These are phyloP conservation scores for Ophiostoma perfectum DNA, from an alignment of 2,329 filamentous ascomycete species.

Conservation along the genomic window DNA sequence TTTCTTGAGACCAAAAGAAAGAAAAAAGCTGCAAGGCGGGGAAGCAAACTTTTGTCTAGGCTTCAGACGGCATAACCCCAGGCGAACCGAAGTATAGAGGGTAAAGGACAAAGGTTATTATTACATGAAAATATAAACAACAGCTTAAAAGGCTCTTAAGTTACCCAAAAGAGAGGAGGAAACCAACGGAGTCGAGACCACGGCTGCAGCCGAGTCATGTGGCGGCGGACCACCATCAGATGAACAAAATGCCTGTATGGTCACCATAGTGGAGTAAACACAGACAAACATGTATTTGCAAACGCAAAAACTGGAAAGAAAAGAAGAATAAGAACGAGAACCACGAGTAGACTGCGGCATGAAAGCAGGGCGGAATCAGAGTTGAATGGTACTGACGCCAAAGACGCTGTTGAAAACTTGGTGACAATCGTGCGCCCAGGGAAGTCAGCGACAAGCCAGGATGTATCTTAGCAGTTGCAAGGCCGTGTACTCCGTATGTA, in stretches of 20 bases:
- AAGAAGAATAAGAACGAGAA: neutral
- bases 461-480: neutral
- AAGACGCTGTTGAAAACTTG: no score
- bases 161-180: neutral
- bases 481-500: neutral
- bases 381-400: neutral
- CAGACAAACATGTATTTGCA: neutral
- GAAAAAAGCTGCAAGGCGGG: no score
- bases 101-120: neutral
- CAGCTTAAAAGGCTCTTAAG: neutral
- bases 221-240: neutral
- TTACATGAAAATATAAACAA: no score
- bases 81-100: no score
- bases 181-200: neutral
- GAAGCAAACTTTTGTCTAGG: no score
- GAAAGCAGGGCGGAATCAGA: neutral
- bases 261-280: neutral
- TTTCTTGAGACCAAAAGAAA: no score
- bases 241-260: neutral
- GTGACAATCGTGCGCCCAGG: no score
- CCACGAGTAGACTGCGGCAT: neutral
- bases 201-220: neutral
- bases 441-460: no score
- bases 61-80: no score
- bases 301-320: neutral